Evolutionary conservation across 2,329 filamentous ascomycete genomes (phyloP).

Genomic region (Pseudogymnoascus sp.): DNA sequence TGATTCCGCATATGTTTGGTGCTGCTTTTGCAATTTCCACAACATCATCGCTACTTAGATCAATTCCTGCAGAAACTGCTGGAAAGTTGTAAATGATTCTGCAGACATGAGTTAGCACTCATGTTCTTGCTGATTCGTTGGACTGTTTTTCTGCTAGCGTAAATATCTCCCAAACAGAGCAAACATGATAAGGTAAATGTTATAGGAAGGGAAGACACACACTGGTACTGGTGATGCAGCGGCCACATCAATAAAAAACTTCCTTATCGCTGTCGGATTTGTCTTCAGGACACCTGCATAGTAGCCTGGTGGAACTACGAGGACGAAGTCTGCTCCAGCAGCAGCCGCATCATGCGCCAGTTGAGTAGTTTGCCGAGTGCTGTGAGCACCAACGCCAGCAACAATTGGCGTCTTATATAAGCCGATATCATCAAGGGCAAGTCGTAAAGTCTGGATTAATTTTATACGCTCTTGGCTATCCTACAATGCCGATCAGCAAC

Average conservation of each 20-base stretch:
- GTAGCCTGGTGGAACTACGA: slow-evolving; percentile 17
- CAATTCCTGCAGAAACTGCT: slow-evolving; percentile 17
- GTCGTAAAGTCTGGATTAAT: slow-evolving; percentile 33
- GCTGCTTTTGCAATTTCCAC: slow-evolving; percentile 17
- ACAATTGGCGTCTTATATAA: slow-evolving; percentile 35
- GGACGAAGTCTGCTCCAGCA: slow-evolving; percentile 29
- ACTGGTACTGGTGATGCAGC: slow-evolving; percentile 19
- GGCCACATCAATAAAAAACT: slow-evolving; percentile 21
- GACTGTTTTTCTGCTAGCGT: not conserved
- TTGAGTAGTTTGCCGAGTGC: slow-evolving; percentile 30
- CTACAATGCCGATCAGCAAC: not conserved
- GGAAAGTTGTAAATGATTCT: slow-evolving; percentile 24
- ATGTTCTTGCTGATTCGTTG: not conserved
- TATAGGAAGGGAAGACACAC: slow-evolving; percentile 10
- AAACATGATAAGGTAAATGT: not conserved
- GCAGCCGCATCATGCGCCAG: slow-evolving; percentile 31
- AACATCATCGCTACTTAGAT: slow-evolving; percentile 21
- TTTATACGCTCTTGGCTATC: slow-evolving; percentile 30
- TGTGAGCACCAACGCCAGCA: slow-evolving; percentile 36
- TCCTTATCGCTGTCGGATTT: slow-evolving; percentile 16
- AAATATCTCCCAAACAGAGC: no score
- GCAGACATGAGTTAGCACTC: not conserved
- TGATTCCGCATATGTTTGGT: slow-evolving; percentile 22
- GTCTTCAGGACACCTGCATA: slow-evolving; percentile 14
- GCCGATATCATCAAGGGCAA: slow-evolving; percentile 31